phyloP scores from a whole-genome alignment of 2,329 filamentous ascomycete species.

The Didymella arachidicola region DNA sequence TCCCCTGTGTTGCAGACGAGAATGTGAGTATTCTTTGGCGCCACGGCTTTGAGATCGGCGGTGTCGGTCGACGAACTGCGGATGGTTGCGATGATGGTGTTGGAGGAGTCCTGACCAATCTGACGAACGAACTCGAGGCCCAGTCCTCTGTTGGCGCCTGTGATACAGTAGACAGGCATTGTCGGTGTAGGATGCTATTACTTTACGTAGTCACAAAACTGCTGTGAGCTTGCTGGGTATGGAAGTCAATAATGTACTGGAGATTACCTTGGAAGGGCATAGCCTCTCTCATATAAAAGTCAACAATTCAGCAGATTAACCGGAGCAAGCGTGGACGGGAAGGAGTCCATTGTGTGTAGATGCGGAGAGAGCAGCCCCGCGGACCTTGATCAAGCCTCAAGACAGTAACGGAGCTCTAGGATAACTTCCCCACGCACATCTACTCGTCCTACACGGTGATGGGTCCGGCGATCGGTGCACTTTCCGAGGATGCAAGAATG shows the following conservation, averaged over 20 bases:
- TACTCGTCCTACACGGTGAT: not conserved
- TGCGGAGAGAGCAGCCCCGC: not conserved
- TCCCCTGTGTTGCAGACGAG: constrained; percentile 1
- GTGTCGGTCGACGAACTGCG: constrained; percentile 5
- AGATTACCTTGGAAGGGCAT: not conserved
- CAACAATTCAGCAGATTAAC: not conserved
- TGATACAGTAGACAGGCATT: constrained; percentile 3
- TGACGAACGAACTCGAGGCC: constrained; percentile 4
- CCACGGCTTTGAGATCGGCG: not conserved
- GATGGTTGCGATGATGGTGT: not conserved
- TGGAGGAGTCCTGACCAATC: not conserved
- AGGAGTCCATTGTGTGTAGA: not conserved
- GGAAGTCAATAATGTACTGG: not conserved
- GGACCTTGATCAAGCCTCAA: not conserved
- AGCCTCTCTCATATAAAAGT: not conserved
- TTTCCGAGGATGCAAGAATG: not conserved
- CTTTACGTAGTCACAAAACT: not conserved
- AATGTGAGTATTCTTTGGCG: not conserved
- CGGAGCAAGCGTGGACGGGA: not conserved
- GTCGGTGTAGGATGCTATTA: not conserved
- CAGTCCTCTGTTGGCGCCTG: constrained; percentile 1
- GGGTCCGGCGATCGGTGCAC: not conserved
- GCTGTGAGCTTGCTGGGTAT: not conserved
- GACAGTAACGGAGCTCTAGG: not conserved
- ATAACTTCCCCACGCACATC: not conserved